These are phyloP conservation scores for Ophiocordyceps unilateralis DNA, from an alignment of 2,329 filamentous ascomycete species.

Conservation along the genomic window DNA sequence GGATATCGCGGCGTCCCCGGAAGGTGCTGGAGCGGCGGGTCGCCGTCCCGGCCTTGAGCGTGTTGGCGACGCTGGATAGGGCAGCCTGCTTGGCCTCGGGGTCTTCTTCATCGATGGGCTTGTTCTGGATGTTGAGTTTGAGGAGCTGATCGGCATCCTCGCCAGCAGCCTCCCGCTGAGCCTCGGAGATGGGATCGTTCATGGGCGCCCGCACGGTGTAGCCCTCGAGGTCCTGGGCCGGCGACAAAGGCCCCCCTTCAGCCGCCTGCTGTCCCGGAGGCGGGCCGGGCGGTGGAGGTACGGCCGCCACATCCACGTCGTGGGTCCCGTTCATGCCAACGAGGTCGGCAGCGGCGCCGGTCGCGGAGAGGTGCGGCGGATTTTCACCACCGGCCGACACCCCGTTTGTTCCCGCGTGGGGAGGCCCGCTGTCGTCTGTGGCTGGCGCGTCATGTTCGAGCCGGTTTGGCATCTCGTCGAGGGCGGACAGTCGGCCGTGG, in stretches of 20 bases:
- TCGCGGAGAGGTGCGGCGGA: slow-evolving; percentile 14
- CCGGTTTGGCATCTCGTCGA: slow-evolving; percentile 36
- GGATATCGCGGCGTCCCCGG: slow-evolving; percentile 74
- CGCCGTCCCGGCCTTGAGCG: slow-evolving; percentile 48
- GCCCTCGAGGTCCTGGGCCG: slow-evolving; percentile 52
- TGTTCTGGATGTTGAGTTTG: slow-evolving; percentile 65
- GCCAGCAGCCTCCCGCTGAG: slow-evolving; percentile 42
- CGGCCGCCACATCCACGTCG: slow-evolving; percentile 29
- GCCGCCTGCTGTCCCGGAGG: slow-evolving; percentile 25
- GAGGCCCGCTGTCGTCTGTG: slow-evolving; percentile 7
- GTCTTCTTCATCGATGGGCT: slow-evolving; percentile 63
- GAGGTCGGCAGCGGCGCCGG: slow-evolving; percentile 10
- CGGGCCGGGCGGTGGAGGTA: slow-evolving; percentile 32
- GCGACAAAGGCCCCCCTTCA: slow-evolving; percentile 15
- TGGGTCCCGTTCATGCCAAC: slow-evolving; percentile 30
- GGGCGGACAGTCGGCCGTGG: slow-evolving; percentile 34
- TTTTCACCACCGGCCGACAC: slow-evolving; percentile 15
- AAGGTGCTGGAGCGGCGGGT: slow-evolving; percentile 58
- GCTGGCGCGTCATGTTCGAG: slow-evolving; percentile 11
- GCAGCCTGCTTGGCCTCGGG: slow-evolving; percentile 57
- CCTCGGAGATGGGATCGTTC: slow-evolving; percentile 52
- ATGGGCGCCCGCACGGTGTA: slow-evolving; percentile 52
- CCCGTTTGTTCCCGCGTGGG: slow-evolving; percentile 29
- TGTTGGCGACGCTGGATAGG: slow-evolving; percentile 58
- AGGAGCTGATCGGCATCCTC: slow-evolving; percentile 51